Conservation (phyloP, 352 stramenopile genomes). For the Phytophthora cajani region DNA sequence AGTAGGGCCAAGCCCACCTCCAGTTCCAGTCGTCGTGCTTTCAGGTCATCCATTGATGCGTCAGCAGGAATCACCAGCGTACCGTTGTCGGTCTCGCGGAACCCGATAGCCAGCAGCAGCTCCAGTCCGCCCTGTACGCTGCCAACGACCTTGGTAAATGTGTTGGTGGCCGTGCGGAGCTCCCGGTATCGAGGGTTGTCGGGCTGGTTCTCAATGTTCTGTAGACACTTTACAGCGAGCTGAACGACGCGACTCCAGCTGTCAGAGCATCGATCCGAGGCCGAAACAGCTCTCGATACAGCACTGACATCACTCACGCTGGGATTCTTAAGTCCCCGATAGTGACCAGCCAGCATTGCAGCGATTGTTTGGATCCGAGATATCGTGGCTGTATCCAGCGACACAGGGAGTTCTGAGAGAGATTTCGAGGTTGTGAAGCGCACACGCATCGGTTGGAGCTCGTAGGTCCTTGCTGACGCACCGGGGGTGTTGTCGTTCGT, state of each 20-base stretch:
- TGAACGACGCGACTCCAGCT: constrained; percentile 53
- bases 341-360: constrained; percentile 55
- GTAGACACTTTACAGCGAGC: constrained; percentile 52
- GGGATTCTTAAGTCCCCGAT: constrained; percentile 42
- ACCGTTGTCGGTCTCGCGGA: constrained; percentile 54
- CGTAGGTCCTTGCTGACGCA: constrained; percentile 17
- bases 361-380: constrained; percentile 46
- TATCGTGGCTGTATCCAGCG: constrained; percentile 38
- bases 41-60: constrained; percentile 25
- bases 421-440: constrained; percentile 49
- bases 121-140: constrained; percentile 44
- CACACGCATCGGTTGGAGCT: constrained; percentile 45
- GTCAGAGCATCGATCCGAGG: constrained; percentile 7
- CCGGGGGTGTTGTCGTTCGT: background rate
- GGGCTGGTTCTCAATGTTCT: constrained; percentile 60
- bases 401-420: constrained; percentile 4
- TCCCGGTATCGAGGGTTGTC: constrained; percentile 55
- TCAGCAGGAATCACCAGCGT: constrained; percentile 48
- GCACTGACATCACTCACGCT: constrained; percentile 61
- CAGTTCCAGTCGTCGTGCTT: constrained; percentile 56
- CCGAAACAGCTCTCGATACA: constrained; percentile 50
- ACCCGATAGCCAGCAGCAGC: constrained; percentile 57
- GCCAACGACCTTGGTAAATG: constrained; percentile 50
- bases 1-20: constrained; percentile 42
- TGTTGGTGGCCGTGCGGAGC: constrained; percentile 56